Conservation (phyloP, 1,139 yeast genomes). For the Pichiaceae sp. region DNA sequence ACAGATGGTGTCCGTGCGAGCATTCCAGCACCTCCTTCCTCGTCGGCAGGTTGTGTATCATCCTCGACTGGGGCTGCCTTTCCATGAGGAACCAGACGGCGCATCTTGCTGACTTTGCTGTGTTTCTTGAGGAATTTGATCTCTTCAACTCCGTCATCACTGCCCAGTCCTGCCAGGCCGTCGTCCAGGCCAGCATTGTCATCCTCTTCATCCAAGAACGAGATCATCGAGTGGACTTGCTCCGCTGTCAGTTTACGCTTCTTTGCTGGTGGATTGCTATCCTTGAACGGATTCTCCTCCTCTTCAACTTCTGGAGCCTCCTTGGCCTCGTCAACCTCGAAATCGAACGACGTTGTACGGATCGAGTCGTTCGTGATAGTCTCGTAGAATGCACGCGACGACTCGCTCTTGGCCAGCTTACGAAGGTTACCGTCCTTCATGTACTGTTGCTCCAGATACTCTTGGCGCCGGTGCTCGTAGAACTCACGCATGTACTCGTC, state of each 20-base stretch:
- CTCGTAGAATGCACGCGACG: slow-evolving; percentile 65
- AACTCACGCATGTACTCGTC: slow-evolving; percentile 53
- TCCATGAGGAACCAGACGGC: slow-evolving; percentile 4
- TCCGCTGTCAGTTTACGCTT: slow-evolving; percentile 37
- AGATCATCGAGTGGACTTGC: slow-evolving; percentile 55
- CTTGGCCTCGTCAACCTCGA: slow-evolving; percentile 19
- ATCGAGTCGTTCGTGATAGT: slow-evolving; percentile 46
- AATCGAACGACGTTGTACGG: slow-evolving; percentile 8
- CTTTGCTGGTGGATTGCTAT: slow-evolving; percentile 9
- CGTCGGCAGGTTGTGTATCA: neutral
- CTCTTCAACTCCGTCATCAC: slow-evolving; percentile 22
- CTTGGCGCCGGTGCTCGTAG: slow-evolving; percentile 34
- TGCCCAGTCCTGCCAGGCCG: slow-evolving; percentile 11
- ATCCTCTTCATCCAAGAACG: slow-evolving; percentile 46
- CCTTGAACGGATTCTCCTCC: slow-evolving; percentile 4
- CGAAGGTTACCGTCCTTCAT: slow-evolving; percentile 46
- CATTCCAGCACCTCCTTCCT: slow-evolving; percentile 8
- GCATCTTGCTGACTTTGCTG: slow-evolving; percentile 9
- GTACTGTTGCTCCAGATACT: slow-evolving; percentile 30
- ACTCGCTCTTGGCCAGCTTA: slow-evolving; percentile 43
- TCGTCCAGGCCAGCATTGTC: slow-evolving; percentile 27
- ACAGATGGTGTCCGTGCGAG: slow-evolving; percentile 13
- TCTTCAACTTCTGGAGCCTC: slow-evolving; percentile 15
- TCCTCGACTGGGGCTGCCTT: slow-evolving; percentile 1
- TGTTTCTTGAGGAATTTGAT: slow-evolving; percentile 17